Conservation (phyloP, 1,284 basidiomycete genomes). For the Singerocomus inundabilis region DNA sequence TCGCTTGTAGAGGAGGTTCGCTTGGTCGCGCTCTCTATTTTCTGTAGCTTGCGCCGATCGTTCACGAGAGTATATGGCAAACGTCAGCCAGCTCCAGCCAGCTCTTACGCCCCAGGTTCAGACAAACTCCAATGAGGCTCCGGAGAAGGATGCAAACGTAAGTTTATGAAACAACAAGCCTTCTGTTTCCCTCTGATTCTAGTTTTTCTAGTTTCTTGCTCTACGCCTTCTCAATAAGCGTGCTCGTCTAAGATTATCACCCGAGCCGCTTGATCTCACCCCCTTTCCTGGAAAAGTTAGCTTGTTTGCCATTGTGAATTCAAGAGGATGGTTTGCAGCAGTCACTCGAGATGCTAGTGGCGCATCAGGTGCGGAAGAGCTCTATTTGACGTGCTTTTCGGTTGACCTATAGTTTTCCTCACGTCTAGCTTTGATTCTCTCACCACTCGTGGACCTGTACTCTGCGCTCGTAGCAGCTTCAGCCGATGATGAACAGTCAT, state of each 20-base stretch:
- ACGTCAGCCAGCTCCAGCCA: conserved; percentile 40
- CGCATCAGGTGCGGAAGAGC: conserved; percentile 37
- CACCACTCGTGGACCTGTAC: conserved; percentile 56
- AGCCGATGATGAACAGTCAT: conserved; percentile 40
- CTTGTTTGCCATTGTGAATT: conserved; percentile 58
- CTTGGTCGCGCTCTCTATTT: neutral
- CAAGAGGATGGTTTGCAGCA: conserved; percentile 65
- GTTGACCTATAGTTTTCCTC: conserved; percentile 1
- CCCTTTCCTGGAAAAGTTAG: conserved; percentile 39
- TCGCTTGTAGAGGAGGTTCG: neutral
- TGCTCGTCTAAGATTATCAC: conserved; percentile 58
- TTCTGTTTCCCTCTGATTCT: conserved; percentile 2
- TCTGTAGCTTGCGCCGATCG: neutral
- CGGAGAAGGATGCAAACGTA: conserved; percentile 47
- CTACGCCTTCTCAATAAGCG: conserved; percentile 56
- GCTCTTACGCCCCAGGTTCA: conserved; percentile 33
- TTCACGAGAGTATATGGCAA: conserved; percentile 26
- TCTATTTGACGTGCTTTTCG: neutral
- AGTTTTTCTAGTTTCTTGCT: conserved; percentile 41
- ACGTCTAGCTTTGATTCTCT: conserved; percentile 51
- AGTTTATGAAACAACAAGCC: conserved; percentile 13
- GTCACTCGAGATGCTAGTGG: conserved; percentile 40
- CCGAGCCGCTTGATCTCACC: conserved; percentile 44
- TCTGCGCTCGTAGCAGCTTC: conserved; percentile 42
- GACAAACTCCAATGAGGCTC: conserved; percentile 34